These are phyloP conservation scores for Hylodesmum podocarpum DNA, from an alignment of 306 rosid genomes.

Conservation along the genomic window DNA sequence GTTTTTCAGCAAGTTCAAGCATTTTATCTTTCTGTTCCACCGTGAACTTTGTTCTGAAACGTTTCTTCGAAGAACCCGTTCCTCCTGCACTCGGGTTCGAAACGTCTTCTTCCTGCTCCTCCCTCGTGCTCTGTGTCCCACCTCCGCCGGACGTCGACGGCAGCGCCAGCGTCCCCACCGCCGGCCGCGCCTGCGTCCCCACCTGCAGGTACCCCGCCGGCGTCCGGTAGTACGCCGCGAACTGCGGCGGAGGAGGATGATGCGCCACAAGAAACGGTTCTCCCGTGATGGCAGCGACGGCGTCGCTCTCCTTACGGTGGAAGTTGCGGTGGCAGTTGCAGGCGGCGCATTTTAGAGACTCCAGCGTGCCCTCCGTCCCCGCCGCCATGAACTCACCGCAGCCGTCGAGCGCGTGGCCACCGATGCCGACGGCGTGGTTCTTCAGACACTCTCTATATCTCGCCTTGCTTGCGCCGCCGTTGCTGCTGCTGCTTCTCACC, in stretches of 20 bases:
- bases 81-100: conserved; percentile 75
- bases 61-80: conserved; percentile 53
- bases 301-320: conserved; percentile 74
- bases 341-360: conserved; percentile 91
- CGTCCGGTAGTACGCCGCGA: conserved; percentile 65
- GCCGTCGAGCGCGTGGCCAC: conserved; percentile 93
- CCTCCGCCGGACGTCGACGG: conserved; percentile 79
- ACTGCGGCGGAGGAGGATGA: conserved; percentile 41
- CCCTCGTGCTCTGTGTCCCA: conserved; percentile 60
- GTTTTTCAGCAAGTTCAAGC: conserved; percentile 75
- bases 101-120: conserved; percentile 84
- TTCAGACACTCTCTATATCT: conserved; percentile 87
- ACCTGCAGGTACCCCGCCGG: conserved; percentile 81
- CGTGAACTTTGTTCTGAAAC: conserved; percentile 80
- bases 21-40: conserved; percentile 85
- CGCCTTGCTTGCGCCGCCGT: conserved; percentile 1
- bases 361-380: conserved; percentile 72
- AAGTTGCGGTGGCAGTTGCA: conserved; percentile 97
- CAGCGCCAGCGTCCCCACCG: conserved; percentile 58
- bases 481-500: conserved; percentile 25
- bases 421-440: conserved; percentile 84
- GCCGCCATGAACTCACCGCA: conserved; percentile 87
- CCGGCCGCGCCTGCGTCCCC: conserved; percentile 41
- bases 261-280: conserved; percentile 54
- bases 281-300: not conserved